Conservation (phyloP, 208 protist species). For the Acanthamoeba polyphaga region DNA sequence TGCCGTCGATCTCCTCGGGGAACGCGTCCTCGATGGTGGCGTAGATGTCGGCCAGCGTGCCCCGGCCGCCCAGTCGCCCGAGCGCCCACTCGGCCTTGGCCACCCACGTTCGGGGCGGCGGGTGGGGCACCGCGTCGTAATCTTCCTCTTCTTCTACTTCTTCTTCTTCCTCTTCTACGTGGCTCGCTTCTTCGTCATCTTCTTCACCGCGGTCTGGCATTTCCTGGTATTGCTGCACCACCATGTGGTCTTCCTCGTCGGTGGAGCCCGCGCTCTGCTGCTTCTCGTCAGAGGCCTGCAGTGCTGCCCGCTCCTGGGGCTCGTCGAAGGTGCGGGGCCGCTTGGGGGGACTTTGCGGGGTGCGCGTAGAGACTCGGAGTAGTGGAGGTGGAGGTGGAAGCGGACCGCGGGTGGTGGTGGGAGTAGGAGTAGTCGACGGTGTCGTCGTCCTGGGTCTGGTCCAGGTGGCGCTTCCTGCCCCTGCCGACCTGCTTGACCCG, state of each 20-base stretch:
- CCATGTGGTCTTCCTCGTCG: background rate
- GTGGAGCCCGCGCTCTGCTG: background rate
- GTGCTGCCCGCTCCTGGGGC: background rate
- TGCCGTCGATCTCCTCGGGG: slow-evolving; percentile 25
- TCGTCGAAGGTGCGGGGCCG: background rate
- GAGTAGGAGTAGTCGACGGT: too few relatives aligned
- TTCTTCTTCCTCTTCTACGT: background rate
- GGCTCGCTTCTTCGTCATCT: background rate
- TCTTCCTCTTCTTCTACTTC: too few relatives aligned
- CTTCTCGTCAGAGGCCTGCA: background rate
- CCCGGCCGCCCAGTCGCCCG: background rate
- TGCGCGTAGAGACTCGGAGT: background rate
- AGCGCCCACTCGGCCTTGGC: slow-evolving; percentile 39
- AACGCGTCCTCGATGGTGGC: background rate
- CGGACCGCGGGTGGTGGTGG: too few relatives aligned
- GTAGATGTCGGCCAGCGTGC: slow-evolving; percentile 49
- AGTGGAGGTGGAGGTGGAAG: background rate
- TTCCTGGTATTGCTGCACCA: background rate
- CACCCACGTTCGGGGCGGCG: background rate
- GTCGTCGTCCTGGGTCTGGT: background rate
- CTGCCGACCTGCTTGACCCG: background rate
- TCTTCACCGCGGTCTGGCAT: background rate
- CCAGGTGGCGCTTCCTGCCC: background rate
- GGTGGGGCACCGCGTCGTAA: background rate
- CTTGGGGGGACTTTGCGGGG: background rate